Base-by-base conservation (phyloP, 352 stramenopile species). In the Phytophthora foliorum region DNA sequence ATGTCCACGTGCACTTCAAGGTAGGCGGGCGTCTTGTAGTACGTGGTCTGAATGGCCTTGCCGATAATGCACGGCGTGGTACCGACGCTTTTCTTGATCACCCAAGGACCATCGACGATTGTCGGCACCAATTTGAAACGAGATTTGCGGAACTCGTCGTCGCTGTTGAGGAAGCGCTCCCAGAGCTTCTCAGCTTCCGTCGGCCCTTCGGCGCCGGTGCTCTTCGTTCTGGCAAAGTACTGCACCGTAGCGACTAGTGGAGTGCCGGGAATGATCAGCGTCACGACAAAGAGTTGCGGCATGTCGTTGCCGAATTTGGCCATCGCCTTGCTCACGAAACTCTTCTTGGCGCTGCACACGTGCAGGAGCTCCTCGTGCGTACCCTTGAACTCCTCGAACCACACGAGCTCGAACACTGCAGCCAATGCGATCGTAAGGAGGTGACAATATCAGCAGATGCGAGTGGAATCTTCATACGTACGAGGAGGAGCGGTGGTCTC, bases 1-100 rank as follows among this genome's bases (percentile, higher is more conserved):
- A 96, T 82, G 64, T 96, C 89, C 45, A 93, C 81, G 38, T 85
- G 84, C 6, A 78, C 86, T 67, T 96, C 89, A 9, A 95, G 72
- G 63, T 95, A 96, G 13, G 77, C 72, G 8, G 71, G 52, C 0
- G 73, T 74, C 57, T 89, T 74, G 65, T 72, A 95, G 64, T 86
- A 96, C 8, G 67, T 72, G 31, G 91, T 80, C 44, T 89, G 66
- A 11, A 95, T 78, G 0, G 74, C 77, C 49, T 96, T 87, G 16
- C 76, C 82, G 39, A 96, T 74, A 50, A 94, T 94, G 44, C 89
- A 84, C 2, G 89, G 87, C 56, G 91, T 94, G 63, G 58, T 71
- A 9, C 87, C 86, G 1, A 94, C 86, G 27, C 84, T 92, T 51
- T 94, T 93, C 57, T 86, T 87, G 32, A 96, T 78, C 51, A 96